Percentiles rank a stretch among this genome's conserved stretches.
phyloP scores from a whole-genome alignment of 2,329 filamentous ascomycete genomes.

The Diplocarpon rosae region DNA sequence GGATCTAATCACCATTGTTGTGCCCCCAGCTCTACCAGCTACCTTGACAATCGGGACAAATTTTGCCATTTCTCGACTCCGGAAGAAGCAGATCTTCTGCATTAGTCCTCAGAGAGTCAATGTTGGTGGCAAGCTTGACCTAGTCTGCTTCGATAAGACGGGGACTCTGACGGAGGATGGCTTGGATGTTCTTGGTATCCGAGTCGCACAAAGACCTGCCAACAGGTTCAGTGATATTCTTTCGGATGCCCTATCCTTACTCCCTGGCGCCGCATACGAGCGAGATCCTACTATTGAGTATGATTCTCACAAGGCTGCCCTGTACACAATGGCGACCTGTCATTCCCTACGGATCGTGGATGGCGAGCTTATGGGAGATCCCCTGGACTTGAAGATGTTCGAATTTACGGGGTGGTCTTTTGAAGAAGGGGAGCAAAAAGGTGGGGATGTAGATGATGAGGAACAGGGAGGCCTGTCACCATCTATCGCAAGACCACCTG shows the following conservation, averaged over 20 bases:
- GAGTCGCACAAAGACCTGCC: constrained; percentile 55
- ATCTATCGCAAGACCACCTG: constrained; percentile 77
- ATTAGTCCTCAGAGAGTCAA: constrained; percentile 97
- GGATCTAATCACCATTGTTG: constrained; percentile 94
- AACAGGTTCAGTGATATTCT: constrained; percentile 67
- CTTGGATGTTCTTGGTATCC: constrained; percentile 80
- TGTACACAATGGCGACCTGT: constrained; percentile 96
- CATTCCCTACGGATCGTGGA: constrained; percentile 85
- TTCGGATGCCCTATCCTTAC: constrained; percentile 48
- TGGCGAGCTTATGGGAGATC: constrained; percentile 81
- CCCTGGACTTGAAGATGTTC: constrained; percentile 96
- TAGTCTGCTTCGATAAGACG: constrained; percentile 98
- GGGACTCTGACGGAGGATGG: constrained; percentile 97
- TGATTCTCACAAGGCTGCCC: constrained; percentile 52
- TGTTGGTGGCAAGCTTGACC: constrained; percentile 87
- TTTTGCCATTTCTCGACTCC: constrained; percentile 79
- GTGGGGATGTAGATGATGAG: constrained; percentile 56
- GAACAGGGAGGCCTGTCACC: constrained; percentile 68
- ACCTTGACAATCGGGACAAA: constrained; percentile 95
- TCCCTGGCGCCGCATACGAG: constrained; percentile 41
- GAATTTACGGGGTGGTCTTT: constrained; percentile 90
- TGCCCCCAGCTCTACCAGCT: constrained; percentile 86
- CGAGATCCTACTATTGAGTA: constrained; percentile 50
- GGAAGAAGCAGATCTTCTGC: constrained; percentile 86
- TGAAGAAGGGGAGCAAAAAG: constrained; percentile 69